These are phyloP conservation scores for Saturnispora zaruensis DNA, from an alignment of 805 yeast species.

Conservation along the genomic window DNA sequence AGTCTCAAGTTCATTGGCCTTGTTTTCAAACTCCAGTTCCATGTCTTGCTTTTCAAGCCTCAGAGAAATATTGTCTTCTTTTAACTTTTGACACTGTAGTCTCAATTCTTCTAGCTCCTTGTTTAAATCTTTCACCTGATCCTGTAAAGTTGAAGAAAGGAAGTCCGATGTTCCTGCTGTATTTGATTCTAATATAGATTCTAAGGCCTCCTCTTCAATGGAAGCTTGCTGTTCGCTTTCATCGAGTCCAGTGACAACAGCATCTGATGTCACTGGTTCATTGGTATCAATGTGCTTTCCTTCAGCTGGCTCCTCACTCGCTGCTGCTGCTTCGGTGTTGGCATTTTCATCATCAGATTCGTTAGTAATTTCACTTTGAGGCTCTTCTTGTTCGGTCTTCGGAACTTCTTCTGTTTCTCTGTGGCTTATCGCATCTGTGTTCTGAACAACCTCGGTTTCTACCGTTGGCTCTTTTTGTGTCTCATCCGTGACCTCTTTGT, in stretches of 20 bases:
- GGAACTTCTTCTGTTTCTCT: not conserved
- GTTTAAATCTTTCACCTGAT: conserved; percentile 29
- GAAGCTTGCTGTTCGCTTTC: not conserved
- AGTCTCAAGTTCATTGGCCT: conserved; percentile 28
- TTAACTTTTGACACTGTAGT: conserved; percentile 10
- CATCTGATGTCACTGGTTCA: not conserved
- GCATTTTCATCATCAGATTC: conserved; percentile 2
- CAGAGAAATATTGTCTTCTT: conserved; percentile 21
- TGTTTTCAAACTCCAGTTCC: conserved; percentile 31
- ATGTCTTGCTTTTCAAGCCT: conserved; percentile 25
- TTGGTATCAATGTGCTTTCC: not conserved
- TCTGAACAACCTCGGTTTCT: not conserved
- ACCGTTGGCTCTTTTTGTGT: not conserved
- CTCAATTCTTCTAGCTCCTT: conserved; percentile 21
- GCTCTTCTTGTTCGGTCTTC: not conserved
- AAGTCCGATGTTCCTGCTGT: conserved; percentile 19
- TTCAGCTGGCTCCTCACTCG: not conserved
- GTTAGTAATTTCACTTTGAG: not conserved
- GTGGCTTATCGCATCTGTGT: not conserved
- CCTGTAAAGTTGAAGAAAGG: conserved; percentile 23
- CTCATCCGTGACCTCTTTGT: not conserved
- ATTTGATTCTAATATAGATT: conserved; percentile 9
- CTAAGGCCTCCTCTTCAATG: not conserved
- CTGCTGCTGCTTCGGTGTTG: not conserved
- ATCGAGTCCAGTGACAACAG: not conserved